phyloP scores from a whole-genome alignment of 768 basidiomycete species.

The Inosperma sp. region DNA sequence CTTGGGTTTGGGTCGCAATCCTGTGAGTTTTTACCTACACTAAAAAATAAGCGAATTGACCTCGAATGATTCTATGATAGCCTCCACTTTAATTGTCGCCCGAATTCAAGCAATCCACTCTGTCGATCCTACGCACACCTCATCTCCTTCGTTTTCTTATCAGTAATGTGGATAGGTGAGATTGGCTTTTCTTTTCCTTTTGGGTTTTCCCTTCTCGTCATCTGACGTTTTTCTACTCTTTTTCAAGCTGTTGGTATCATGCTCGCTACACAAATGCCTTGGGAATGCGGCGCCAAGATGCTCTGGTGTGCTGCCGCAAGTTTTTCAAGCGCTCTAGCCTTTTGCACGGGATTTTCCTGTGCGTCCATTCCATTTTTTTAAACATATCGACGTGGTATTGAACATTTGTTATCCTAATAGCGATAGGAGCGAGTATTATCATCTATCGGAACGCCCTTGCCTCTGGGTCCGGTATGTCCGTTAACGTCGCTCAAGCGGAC shows the following conservation, averaged over 20 bases:
- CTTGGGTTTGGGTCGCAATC: constrained; percentile 33
- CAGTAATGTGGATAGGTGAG: constrained; percentile 32
- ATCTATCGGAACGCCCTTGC: constrained; percentile 21
- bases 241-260: constrained; percentile 30
- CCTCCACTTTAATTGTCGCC: constrained; percentile 27
- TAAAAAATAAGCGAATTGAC: not conserved
- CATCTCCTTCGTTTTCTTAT: constrained; percentile 27
- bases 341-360: constrained; percentile 32
- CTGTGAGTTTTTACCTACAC: constrained; percentile 23
- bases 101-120: constrained; percentile 27
- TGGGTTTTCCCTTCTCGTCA: not conserved
- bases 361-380: constrained; percentile 10
- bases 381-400: not conserved
- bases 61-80: constrained; percentile 14
- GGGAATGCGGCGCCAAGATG: constrained; percentile 28
- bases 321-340: constrained; percentile 31
- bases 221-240: not conserved
- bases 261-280: constrained; percentile 31
- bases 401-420: constrained; percentile 12
- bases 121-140: constrained; percentile 32
- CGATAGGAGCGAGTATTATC: constrained; percentile 22
- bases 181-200: not conserved
- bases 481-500: constrained; percentile 28
- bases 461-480: constrained; percentile 25
- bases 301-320: constrained; percentile 33